Percentiles rank a stretch among this genome's conserved stretches.
These are phyloP conservation scores for Aegilops bicornis DNA, from an alignment of 176 grass and related monocot species.

Conservation along the genomic window DNA sequence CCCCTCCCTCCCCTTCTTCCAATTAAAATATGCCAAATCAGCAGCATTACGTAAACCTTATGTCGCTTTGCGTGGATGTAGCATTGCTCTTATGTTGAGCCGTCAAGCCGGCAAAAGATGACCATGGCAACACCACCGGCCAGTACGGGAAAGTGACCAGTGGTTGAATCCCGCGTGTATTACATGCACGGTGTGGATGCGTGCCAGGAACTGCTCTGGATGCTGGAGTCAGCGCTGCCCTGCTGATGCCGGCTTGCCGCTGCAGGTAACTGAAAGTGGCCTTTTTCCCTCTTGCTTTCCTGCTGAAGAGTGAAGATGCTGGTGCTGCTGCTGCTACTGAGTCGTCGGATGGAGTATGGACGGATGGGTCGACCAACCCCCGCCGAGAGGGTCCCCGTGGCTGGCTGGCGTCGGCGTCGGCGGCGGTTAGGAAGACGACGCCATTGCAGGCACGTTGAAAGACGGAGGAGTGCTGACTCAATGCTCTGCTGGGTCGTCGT, in stretches of 20 bases:
- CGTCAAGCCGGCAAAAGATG: neutral
- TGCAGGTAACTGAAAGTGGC: neutral
- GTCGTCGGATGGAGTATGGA: neutral
- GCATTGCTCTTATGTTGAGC: neutral
- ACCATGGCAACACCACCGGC: neutral
- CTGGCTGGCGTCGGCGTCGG: too few species aligned
- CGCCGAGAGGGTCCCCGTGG: neutral
- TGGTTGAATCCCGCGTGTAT: neutral
- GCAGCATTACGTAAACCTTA: too few species aligned
- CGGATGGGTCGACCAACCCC: neutral
- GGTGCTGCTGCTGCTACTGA: neutral
- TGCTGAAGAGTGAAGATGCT: neutral
- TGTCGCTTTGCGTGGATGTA: too few species aligned
- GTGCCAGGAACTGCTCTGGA: neutral
- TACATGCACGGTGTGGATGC: too few species aligned
- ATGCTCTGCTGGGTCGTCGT: too few species aligned
- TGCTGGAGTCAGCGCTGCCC: too few species aligned
- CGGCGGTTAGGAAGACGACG: too few species aligned
- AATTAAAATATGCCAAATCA: too few species aligned
- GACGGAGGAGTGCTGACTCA: too few species aligned
- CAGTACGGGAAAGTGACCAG: neutral
- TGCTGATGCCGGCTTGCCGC: neutral
- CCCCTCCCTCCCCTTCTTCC: too few species aligned
- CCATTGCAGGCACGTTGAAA: too few species aligned
- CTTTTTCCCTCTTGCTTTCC: neutral